Conservation (phyloP, 2,329 filamentous ascomycete species). For the Colletotrichum camelliae region DNA sequence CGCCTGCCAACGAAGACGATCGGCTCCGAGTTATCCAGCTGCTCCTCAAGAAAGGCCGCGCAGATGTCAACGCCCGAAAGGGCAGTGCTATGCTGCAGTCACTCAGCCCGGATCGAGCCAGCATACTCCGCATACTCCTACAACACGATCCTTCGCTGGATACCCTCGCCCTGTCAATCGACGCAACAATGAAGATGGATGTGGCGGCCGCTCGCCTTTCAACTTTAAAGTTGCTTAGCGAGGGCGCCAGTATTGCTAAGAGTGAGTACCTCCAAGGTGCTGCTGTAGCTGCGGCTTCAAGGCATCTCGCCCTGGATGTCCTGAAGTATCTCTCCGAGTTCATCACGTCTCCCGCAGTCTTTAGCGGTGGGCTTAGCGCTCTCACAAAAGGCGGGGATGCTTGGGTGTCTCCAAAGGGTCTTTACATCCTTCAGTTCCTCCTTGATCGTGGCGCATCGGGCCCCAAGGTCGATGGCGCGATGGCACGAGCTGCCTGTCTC, state of each 20-base stretch:
- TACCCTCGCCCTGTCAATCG: neutral
- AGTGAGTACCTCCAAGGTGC: neutral
- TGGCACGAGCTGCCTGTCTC: neutral
- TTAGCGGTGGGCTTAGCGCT: neutral
- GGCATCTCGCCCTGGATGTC: neutral
- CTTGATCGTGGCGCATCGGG: neutral
- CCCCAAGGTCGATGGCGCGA: neutral
- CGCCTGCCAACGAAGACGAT: neutral
- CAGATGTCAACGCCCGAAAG: neutral
- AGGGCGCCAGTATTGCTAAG: neutral
- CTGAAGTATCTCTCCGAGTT: neutral
- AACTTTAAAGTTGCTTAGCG: neutral
- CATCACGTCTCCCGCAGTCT: neutral
- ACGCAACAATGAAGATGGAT: neutral
- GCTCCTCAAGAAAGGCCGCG: neutral
- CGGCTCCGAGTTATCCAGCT: neutral
- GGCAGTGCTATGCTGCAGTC: neutral
- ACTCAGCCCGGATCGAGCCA: neutral
- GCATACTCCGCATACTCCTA: neutral
- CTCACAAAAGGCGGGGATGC: neutral
- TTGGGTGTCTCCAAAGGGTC: neutral
- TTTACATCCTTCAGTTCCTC: neutral
- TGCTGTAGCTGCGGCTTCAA: neutral
- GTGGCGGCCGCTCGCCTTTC: neutral
- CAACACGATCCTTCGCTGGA: neutral